Percentiles rank a stretch among this genome's conserved stretches.
Conservation (phyloP, 208 protist genomes). For the Angomonas ambiguus region DNA sequence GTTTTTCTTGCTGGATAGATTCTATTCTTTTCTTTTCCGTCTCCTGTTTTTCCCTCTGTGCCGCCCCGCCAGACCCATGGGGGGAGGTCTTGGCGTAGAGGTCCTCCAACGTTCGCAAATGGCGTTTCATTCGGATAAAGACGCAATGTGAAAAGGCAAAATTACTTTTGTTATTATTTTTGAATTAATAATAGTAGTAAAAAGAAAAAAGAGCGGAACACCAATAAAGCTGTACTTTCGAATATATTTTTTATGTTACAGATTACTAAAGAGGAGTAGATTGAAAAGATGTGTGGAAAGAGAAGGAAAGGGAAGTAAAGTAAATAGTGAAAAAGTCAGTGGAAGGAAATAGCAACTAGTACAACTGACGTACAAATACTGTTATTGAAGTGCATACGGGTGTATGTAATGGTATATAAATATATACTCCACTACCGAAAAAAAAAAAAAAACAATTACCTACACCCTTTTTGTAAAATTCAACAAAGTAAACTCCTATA, state of each 20-base stretch:
- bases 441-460: too few relatives aligned
- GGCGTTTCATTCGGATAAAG: slow-evolving; percentile 9
- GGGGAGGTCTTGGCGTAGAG: slow-evolving; percentile 10
- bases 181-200: not conserved
- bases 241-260: not conserved
- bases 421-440: too few relatives aligned
- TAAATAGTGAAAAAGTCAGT: not conserved
- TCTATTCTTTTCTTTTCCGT: slow-evolving; percentile 14
- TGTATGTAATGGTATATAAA: too few relatives aligned
- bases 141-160: not conserved
- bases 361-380: too few relatives aligned
- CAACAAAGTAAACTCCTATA: not conserved
- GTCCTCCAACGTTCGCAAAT: slow-evolving; percentile 12
- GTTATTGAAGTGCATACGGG: too few relatives aligned
- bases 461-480: too few relatives aligned
- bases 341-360: too few relatives aligned
- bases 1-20: not conserved
- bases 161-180: not conserved
- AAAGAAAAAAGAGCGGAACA: not conserved
- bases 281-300: not conserved
- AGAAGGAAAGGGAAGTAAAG: not conserved
- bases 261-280: not conserved
- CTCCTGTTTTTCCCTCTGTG: slow-evolving; percentile 6
- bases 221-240: not conserved
- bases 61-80: not conserved